Conservation (phyloP, 495 filamentous ascomycete genomes). For the Xeromyces bisporus region DNA sequence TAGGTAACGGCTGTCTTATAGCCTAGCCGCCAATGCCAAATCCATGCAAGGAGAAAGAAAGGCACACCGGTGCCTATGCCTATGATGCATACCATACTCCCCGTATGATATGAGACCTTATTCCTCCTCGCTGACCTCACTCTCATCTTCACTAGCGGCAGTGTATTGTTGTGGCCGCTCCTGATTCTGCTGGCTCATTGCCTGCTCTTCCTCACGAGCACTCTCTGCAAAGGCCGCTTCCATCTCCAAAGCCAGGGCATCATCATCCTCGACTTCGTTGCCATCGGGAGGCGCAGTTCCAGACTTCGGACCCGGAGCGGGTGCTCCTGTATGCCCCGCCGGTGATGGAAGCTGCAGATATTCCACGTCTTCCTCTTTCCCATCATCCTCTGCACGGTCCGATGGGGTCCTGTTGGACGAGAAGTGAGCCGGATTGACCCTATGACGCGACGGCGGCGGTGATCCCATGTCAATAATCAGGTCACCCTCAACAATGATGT, state of each 20-base stretch:
- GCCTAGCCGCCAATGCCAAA: too few species aligned
- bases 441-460: conserved; percentile 20
- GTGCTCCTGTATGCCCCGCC: conserved; percentile 9
- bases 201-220: conserved; percentile 22
- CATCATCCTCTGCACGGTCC: conserved; percentile 16
- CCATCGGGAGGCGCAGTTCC: conserved; percentile 7
- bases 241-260: conserved; percentile 29
- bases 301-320: conserved; percentile 1
- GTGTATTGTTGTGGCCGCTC: conserved; percentile 16
- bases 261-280: conserved; percentile 24
- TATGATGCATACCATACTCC: too few species aligned
- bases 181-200: conserved; percentile 19
- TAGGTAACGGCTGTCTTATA: too few species aligned
- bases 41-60: too few species aligned
- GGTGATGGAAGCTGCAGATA: conserved; percentile 25
- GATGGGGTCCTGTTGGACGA: conserved; percentile 24
- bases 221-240: conserved; percentile 32
- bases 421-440: conserved; percentile 27
- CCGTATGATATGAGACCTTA: too few species aligned
- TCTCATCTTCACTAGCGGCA: conserved; percentile 29
- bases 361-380: conserved; percentile 25
- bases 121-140: conserved; percentile 34
- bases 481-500: conserved; percentile 32
- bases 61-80: too few species aligned
- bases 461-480: conserved; percentile 37